phyloP scores from a whole-genome alignment of 1,284 basidiomycete genomes.

The Trichosporon coremiiforme region DNA sequence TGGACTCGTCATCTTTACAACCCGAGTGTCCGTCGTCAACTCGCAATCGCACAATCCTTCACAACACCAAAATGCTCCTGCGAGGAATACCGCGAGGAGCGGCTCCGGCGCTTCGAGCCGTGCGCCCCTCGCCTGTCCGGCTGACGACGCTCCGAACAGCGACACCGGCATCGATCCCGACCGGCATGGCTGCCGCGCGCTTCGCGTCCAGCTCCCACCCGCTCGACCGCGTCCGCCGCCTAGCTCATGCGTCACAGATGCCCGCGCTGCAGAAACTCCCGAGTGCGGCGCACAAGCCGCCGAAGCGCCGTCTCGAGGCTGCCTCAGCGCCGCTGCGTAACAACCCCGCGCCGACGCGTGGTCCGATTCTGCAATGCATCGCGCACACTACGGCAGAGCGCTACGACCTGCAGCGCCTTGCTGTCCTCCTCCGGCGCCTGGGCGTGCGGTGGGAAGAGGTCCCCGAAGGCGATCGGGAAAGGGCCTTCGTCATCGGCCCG shows the following conservation, averaged over 20 bases:
- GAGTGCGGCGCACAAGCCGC: slow-evolving; percentile 48
- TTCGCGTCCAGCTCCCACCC: slow-evolving; percentile 10
- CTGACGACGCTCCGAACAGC: background rate
- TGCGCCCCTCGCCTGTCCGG: background rate
- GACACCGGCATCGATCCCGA: background rate
- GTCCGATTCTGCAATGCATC: slow-evolving; percentile 55
- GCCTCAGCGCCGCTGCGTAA: slow-evolving; percentile 54
- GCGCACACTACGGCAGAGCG: slow-evolving; percentile 56
- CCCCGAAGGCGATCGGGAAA: slow-evolving; percentile 52
- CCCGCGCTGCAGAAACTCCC: slow-evolving; percentile 5
- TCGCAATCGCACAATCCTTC: background rate
- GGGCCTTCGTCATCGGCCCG: slow-evolving; percentile 53
- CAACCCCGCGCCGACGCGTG: slow-evolving; percentile 49
- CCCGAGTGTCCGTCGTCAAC: background rate
- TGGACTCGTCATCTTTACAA: background rate
- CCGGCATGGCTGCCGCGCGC: background rate
- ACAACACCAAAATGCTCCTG: background rate
- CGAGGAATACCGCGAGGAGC: slow-evolving; percentile 1
- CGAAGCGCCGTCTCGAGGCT: slow-evolving; percentile 55
- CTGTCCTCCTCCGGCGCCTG: slow-evolving; percentile 37
- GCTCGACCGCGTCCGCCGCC: slow-evolving; percentile 2
- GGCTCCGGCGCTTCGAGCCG: background rate
- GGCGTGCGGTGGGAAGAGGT: slow-evolving; percentile 55
- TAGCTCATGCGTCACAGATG: background rate
- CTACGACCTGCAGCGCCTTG: slow-evolving; percentile 52